Evolutionary conservation across 1,284 basidiomycete genomes (phyloP).

Genomic region (Cutaneotrichosporon sp.): DNA sequence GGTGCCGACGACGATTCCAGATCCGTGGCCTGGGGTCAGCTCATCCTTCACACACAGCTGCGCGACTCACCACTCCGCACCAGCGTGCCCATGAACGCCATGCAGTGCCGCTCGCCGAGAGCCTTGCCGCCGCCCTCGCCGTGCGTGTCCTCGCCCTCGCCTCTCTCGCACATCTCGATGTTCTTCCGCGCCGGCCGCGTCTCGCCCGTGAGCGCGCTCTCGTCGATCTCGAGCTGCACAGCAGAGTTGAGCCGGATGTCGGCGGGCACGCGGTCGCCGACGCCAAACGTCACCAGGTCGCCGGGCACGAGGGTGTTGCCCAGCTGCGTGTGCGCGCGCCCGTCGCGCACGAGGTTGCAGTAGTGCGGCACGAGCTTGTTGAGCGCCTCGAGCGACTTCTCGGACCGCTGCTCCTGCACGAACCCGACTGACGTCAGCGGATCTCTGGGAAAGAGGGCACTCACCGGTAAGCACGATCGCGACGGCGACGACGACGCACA

Average conservation of each 20-base stretch:
- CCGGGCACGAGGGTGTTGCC: conserved; percentile 95
- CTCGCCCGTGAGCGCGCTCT: conserved; percentile 93
- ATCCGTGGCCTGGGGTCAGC: conserved; percentile 66
- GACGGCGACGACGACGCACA: conserved; percentile 92
- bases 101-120: conserved; percentile 82
- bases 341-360: conserved; percentile 86
- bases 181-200: conserved; percentile 77
- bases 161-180: conserved; percentile 59
- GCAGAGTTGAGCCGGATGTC: conserved; percentile 81
- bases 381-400: conserved; percentile 89
- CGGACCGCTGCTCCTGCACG: conserved; percentile 91
- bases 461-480: conserved; percentile 87
- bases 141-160: conserved; percentile 47
- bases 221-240: conserved; percentile 88
- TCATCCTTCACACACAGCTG: not conserved
- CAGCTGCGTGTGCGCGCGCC: conserved; percentile 72
- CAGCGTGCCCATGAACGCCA: conserved; percentile 95
- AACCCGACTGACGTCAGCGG: conserved; percentile 71
- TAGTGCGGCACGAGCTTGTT: conserved; percentile 97
- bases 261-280: conserved; percentile 89
- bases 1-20: conserved; percentile 86
- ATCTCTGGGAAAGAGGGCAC: conserved; percentile 28
- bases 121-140: conserved; percentile 62
- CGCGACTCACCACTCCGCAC: conserved; percentile 75
- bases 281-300: conserved; percentile 83